phyloP scores from a whole-genome alignment of 495 filamentous ascomycete genomes.

The Penicillium pulvis region DNA sequence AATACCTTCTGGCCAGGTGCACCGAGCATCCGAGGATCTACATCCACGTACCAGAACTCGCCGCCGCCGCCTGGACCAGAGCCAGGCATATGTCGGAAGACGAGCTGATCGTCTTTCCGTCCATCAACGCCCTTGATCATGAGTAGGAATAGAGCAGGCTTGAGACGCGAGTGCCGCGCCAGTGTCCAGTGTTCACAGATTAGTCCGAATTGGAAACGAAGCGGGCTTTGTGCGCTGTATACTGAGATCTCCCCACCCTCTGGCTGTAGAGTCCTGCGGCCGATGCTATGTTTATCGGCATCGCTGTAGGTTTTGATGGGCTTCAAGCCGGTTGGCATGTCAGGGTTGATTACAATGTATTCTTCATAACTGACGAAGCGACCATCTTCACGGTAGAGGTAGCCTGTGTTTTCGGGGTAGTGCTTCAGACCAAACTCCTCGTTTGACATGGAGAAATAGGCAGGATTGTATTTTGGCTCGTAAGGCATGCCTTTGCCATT shows the following conservation, averaged over 20 bases:
- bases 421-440: constrained; percentile 79
- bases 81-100: constrained; percentile 51
- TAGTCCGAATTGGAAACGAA: constrained; percentile 77
- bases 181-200: constrained; percentile 80
- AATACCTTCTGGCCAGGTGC: constrained; percentile 65
- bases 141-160: constrained; percentile 66
- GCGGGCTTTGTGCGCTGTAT: constrained; percentile 43
- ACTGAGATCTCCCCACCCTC: constrained; percentile 58
- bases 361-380: constrained; percentile 71
- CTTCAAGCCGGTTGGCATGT: constrained; percentile 39
- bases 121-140: constrained; percentile 67
- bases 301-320: constrained; percentile 55
- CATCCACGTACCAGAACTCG: constrained; percentile 75
- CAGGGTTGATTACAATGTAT: constrained; percentile 63
- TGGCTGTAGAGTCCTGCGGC: constrained; percentile 63
- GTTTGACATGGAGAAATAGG: constrained; percentile 77
- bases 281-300: constrained; percentile 62
- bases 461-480: constrained; percentile 64
- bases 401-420: constrained; percentile 66
- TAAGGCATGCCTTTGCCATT: constrained; percentile 56
- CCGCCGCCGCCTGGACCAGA: constrained; percentile 58
- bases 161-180: constrained; percentile 61
- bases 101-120: constrained; percentile 62
- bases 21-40: constrained; percentile 65
- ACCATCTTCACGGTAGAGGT: constrained; percentile 71